Evolutionary conservation across 2,329 filamentous ascomycete genomes (phyloP).

Genomic region (Fusarium brachygibbosum): DNA sequence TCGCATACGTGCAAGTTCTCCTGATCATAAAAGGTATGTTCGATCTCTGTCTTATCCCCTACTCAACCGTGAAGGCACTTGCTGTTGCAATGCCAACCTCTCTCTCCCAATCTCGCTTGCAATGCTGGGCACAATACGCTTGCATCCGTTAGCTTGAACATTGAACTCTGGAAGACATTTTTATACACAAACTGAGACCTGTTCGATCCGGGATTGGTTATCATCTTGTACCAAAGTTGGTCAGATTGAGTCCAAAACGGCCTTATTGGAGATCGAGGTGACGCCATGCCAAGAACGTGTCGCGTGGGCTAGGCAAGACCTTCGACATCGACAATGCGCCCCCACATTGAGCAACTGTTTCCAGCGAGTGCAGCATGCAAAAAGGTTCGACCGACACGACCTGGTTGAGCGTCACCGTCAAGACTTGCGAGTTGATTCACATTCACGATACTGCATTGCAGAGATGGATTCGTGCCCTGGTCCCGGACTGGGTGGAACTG

Average conservation of each 20-base stretch:
- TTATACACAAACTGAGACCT: background rate
- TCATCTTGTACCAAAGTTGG: constrained; percentile 12
- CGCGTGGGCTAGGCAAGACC: constrained; percentile 2
- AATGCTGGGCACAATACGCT: background rate
- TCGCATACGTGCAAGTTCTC: constrained; percentile 62
- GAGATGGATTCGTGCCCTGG: background rate
- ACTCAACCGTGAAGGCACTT: background rate
- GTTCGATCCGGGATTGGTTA: background rate
- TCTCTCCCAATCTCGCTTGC: background rate
- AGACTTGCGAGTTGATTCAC: background rate
- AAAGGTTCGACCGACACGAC: background rate
- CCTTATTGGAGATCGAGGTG: constrained; percentile 12
- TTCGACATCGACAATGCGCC: constrained; percentile 2
- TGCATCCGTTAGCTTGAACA: background rate
- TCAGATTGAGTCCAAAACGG: constrained; percentile 31
- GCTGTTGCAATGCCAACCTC: background rate
- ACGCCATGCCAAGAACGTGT: constrained; percentile 28
- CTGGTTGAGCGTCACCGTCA: background rate
- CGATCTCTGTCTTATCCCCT: background rate
- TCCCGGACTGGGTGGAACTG: constrained; percentile 36
- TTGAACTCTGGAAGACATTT: background rate
- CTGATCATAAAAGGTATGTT: constrained; percentile 63
- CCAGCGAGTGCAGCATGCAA: background rate
- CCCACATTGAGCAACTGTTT: background rate
- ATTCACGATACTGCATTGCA: background rate